Evolutionary conservation across 179 eudicot species (phyloP).

Genomic region (Camellia oleifera): DNA sequence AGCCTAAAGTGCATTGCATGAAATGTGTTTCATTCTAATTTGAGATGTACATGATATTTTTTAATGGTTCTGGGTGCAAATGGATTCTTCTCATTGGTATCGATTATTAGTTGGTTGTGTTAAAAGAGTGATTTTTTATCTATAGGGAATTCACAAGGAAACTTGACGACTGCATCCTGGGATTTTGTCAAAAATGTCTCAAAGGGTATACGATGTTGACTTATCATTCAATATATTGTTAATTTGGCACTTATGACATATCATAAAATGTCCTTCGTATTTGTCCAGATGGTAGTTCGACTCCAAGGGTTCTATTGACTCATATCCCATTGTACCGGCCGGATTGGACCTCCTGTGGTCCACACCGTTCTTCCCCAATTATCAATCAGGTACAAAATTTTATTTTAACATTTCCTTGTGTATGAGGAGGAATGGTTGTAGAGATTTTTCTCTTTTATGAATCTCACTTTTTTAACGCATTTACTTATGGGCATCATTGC

Average conservation of each 20-base stretch:
- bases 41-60: not conserved
- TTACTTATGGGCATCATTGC: constrained; percentile 13
- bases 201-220: constrained; percentile 31
- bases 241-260: not conserved
- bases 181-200: constrained; percentile 58
- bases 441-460: not conserved
- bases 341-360: constrained; percentile 83
- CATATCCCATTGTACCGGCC: constrained; percentile 91
- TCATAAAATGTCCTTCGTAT: not conserved
- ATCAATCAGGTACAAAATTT: constrained; percentile 69
- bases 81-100: not conserved
- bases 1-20: not conserved
- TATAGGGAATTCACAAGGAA: constrained; percentile 54
- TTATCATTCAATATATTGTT: not conserved
- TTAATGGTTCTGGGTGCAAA: not conserved
- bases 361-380: constrained; percentile 69
- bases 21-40: not conserved
- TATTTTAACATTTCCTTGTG: not conserved
- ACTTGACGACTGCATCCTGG: constrained; percentile 59
- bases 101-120: not conserved
- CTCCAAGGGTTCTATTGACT: constrained; percentile 74
- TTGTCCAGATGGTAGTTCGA: constrained; percentile 41
- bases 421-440: not conserved
- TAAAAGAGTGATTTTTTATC: constrained; percentile 3
- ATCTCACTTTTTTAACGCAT: constrained; percentile 1